Base-by-base conservation (phyloP, 257 asterid genomes). In the Lycium ferocissimum region DNA sequence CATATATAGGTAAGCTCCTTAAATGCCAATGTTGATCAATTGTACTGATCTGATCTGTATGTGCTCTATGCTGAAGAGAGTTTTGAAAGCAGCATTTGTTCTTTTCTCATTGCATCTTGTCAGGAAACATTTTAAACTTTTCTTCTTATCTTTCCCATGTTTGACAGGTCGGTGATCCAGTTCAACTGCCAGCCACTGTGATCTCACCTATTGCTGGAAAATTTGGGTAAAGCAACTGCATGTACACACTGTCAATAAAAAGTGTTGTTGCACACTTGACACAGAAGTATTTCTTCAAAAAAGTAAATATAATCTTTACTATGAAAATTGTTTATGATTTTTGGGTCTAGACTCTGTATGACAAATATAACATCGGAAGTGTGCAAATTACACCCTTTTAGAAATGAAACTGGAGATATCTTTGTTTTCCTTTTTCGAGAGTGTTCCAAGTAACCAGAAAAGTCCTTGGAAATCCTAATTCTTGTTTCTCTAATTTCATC, bases 131-230 rank as follows among this genome's bases (percentile, higher is more conserved):
- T 38, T 79, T 18, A 57, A 51, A 18, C 58, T 70, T 49, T 70
- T 9, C 2, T 65, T 80, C 40, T 58, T 3, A 69, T 40, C 59
- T 81, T 73, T 37, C 69, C 81, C 17, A 83, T 88, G 84, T 79
- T 47, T 47, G 85, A 85, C 81, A 95, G 99, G 98, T 97, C 15
- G 99, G 99, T 80, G 99, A 97, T 91, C 99, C 99, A 79, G 95
- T 94, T 84, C 99, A 96, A 90, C 89, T 95, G 91, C 99, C 99
- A 35, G 99, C 99, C 79, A 96, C 98, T 43, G 98, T 96, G 56
- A 93, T 93, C 82, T 96, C 99, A 54, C 86, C 94, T 53, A 85
- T 90, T 85, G 99, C 99, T 86, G 86, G 88, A 84, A 90, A 91
- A 37, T 89, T 88, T 87, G 98, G 98, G 99, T 96, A 90, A 86